Evolutionary conservation across 192 early-diverging fungal genomes (phyloP).

Genomic region (Ramicandelaber brevisporus): DNA sequence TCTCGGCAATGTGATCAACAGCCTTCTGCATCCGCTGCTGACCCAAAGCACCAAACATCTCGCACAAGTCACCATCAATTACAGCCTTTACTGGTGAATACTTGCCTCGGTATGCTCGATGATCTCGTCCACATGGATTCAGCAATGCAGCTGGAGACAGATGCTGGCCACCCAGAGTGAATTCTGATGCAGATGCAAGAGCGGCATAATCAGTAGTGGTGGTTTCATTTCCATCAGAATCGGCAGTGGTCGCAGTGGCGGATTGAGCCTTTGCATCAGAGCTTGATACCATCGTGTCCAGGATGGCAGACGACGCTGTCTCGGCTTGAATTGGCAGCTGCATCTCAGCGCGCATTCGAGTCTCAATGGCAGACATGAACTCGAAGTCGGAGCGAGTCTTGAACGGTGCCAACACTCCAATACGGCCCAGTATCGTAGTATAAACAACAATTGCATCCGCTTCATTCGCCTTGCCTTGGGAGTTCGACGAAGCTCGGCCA

Average conservation of each 20-base stretch:
- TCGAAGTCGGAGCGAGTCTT: constrained; percentile 72
- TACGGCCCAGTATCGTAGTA: constrained; percentile 57
- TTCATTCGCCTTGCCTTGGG: too few relatives aligned
- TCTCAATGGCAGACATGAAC: constrained; percentile 79
- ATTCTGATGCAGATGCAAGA: too few relatives aligned
- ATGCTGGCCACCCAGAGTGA: too few relatives aligned
- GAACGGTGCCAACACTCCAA: constrained; percentile 73
- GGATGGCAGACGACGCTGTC: too few relatives aligned
- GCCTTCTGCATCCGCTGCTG: constrained; percentile 10
- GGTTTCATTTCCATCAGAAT: too few relatives aligned
- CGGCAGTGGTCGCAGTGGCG: too few relatives aligned
- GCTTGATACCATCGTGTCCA: too few relatives aligned
- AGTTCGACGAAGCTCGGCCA: too few relatives aligned
- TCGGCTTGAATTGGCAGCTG: too few relatives aligned
- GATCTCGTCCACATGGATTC: constrained; percentile 67
- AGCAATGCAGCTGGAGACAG: too few relatives aligned
- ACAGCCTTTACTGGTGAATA: constrained; percentile 49
- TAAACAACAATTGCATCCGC: constrained; percentile 73
- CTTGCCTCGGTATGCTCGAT: constrained; percentile 54
- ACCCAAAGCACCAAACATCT: constrained; percentile 24
- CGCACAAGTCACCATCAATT: constrained; percentile 86
- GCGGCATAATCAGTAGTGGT: too few relatives aligned
- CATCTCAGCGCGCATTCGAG: constrained; percentile 50
- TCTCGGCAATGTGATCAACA: constrained; percentile 48
- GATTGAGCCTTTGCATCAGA: too few relatives aligned